Base-by-base conservation (phyloP, 1,284 basidiomycete genomes). In the Cystobasidium pallidum region DNA sequence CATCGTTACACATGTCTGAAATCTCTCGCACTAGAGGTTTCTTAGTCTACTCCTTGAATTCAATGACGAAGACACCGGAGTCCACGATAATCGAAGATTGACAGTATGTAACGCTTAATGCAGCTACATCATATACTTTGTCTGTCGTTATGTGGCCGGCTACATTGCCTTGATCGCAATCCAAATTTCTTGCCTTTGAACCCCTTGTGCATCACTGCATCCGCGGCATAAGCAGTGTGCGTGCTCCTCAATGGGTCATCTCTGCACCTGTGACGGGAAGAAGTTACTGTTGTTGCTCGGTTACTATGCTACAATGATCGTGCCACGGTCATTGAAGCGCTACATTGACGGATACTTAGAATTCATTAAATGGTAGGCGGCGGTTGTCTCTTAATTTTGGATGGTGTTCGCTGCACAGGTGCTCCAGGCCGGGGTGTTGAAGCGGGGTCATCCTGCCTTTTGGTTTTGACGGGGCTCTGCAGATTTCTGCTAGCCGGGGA, bases 351-450 rank as follows among this genome's bases (percentile, higher is more conserved):
- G 26, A 51, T 6, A 24, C 6, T 3, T 24, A 3, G 8, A 28
- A 26, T 6, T 3, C 24, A 47, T 66, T 47, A 66, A 19, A 55
- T 24, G 4, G 49, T 55, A 13, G 64, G 64, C 19, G 64, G 49
- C 11, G 64, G 64, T 43, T 66, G 64, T 66, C 64, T 34, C 36
- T 47, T 34, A 21, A 66, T 57, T 26, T 66, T 66, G 1, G 64
- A 66, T 34, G 51, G 64, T 21, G 51, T 54, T 41, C 64, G n/a
- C 13, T 41, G 28, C 19, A 66, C 34, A 26, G 24, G n/a, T 4
- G 15, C 32, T 24, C 34, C 64, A 28, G 49, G 24, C 6, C 45
- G 30, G 17, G 64, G 36, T 8, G 52, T 54, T 28, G 36, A 32
- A 51, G 19, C 45, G 1, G 52, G 64, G 17, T 30, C 47, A 24